A percentile compares a stretch with the other conserved stretches of the same genome.
phyloP scores from a whole-genome alignment of 2,329 filamentous ascomycete species.

The Dryadomyces quercivorus region DNA sequence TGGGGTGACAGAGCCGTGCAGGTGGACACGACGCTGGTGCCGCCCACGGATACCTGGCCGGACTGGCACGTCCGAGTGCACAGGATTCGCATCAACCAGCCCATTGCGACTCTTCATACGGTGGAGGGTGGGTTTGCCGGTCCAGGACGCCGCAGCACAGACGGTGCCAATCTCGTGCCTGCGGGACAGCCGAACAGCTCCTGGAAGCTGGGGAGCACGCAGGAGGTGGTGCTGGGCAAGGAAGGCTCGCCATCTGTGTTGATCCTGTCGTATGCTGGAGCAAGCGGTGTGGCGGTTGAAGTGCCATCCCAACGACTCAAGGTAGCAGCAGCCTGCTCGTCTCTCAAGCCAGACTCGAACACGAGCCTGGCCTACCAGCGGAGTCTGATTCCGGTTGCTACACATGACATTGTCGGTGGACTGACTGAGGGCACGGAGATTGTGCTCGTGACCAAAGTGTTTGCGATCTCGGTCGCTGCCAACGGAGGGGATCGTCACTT shows the following conservation, averaged over 20 bases:
- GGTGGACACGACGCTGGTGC: conserved; percentile 23
- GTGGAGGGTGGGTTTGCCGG: conserved; percentile 18
- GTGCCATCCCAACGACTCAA: background rate
- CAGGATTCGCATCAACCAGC: conserved; percentile 12
- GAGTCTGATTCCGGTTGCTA: conserved; percentile 15
- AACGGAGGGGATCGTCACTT: background rate
- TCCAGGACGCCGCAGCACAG: conserved; percentile 3
- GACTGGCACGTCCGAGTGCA: conserved; percentile 28
- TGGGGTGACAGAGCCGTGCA: conserved; percentile 14
- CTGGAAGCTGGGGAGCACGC: background rate
- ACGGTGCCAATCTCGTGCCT: conserved; percentile 2
- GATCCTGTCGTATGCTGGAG: conserved; percentile 12
- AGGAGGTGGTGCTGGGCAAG: background rate
- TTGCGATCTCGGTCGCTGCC: conserved; percentile 2
- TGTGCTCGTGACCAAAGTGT: conserved; percentile 3
- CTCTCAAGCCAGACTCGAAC: conserved; percentile 19
- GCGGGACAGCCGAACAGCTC: background rate
- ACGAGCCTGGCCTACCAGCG: conserved; percentile 17
- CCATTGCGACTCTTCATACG: conserved; percentile 3
- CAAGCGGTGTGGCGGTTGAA: conserved; percentile 2
- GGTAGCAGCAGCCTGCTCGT: background rate
- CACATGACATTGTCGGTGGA: background rate
- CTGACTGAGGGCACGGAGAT: background rate
- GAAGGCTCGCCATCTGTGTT: conserved; percentile 2
- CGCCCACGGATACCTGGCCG: conserved; percentile 18